phyloP scores from a whole-genome alignment of 192 early-diverging fungal genomes.

The Geranomyces variabilis region DNA sequence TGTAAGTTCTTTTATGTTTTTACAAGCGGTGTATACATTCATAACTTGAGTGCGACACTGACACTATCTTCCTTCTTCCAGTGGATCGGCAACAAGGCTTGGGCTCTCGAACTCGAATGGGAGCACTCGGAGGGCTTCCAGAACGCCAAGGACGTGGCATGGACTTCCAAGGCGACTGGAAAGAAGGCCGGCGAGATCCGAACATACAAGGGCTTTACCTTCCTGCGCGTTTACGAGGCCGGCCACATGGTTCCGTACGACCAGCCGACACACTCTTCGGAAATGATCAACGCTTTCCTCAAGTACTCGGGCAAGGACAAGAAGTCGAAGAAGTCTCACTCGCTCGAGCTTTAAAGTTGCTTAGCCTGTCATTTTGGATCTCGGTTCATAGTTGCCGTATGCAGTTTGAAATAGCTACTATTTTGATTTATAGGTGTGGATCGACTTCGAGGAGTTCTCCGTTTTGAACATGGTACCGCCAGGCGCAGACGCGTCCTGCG shows the following conservation, averaged over 20 bases:
- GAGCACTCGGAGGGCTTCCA: slow-evolving; percentile 71
- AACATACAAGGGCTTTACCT: slow-evolving; percentile 72
- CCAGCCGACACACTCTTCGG: slow-evolving; percentile 76
- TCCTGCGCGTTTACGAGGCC: slow-evolving; percentile 82
- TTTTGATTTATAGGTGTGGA: too few relatives aligned
- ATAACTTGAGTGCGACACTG: neutral
- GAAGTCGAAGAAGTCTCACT: too few relatives aligned
- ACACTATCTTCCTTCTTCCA: neutral
- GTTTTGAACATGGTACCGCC: too few relatives aligned
- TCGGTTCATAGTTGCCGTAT: too few relatives aligned
- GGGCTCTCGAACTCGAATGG: slow-evolving; percentile 87
- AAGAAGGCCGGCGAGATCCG: slow-evolving; percentile 71
- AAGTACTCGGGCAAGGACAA: slow-evolving; percentile 13
- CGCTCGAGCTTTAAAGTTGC: too few relatives aligned
- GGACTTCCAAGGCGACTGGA: slow-evolving; percentile 64
- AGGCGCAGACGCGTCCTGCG: too few relatives aligned
- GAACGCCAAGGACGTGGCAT: slow-evolving; percentile 67
- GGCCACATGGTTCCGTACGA: slow-evolving; percentile 86
- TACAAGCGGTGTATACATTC: too few relatives aligned
- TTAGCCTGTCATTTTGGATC: too few relatives aligned
- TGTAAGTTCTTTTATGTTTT: too few relatives aligned
- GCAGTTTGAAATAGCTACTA: too few relatives aligned
- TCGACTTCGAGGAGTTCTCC: too few relatives aligned
- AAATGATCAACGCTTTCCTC: slow-evolving; percentile 90
- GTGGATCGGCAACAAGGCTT: slow-evolving; percentile 84